These are phyloP conservation scores for Balamuthia mandrillaris DNA, from an alignment of 208 protist genomes.

Conservation along the genomic window DNA sequence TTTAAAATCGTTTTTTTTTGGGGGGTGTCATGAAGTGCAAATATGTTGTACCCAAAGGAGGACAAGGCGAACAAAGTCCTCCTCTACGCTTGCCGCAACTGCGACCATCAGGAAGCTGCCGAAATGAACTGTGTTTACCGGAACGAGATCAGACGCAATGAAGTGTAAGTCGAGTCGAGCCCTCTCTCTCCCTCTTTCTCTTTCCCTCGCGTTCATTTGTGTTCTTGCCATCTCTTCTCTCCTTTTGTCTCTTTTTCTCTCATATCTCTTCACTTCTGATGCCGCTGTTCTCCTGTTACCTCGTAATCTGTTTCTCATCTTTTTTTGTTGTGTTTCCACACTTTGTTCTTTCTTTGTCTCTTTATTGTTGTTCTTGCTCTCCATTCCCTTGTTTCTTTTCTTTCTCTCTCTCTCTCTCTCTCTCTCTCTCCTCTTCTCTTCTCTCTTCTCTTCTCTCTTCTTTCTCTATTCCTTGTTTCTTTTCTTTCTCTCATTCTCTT, in stretches of 20 bases:
- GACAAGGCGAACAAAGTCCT: not conserved
- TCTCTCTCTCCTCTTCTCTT: no score
- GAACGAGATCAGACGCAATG: constrained; percentile 30
- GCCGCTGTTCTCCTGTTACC: not conserved
- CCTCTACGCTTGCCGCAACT: constrained; percentile 36
- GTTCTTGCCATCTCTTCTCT: no score
- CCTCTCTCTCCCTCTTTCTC: no score
- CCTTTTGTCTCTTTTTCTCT: no score
- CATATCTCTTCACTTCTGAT: not conserved
- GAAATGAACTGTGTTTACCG: constrained; percentile 26
- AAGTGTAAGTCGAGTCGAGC: constrained; percentile 1
- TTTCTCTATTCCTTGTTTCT: no score
- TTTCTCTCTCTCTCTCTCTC: no score
- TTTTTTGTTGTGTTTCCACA: not conserved
- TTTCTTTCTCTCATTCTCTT: no score
- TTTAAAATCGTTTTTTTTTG: not conserved
- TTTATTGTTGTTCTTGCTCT: not conserved
- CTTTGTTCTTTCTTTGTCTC: not conserved
- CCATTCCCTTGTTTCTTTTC: no score
- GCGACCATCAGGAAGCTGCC: constrained; percentile 8
- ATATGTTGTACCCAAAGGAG: constrained; percentile 49
- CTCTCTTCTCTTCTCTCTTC: no score
- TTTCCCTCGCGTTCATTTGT: no score
- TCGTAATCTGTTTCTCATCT: not conserved
- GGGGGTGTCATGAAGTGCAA: not conserved